These are phyloP conservation scores for Lasiodiplodia sp. DNA, from an alignment of 2,329 filamentous ascomycete genomes.

Conservation along the genomic window DNA sequence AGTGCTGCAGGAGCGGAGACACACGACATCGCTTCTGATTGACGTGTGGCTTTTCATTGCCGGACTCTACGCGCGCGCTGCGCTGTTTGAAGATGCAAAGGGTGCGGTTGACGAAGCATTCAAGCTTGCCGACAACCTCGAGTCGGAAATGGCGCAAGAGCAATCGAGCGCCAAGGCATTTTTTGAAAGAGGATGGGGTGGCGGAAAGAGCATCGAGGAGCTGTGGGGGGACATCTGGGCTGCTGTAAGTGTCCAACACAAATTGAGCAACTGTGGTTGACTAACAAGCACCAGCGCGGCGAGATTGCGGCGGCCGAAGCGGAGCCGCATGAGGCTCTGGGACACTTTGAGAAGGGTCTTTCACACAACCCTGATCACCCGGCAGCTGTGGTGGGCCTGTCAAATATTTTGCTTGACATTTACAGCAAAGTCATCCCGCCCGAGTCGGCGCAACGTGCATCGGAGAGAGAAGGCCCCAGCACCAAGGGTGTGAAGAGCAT, in stretches of 20 bases:
- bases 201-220: slow-evolving; percentile 81
- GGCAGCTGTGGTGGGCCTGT: slow-evolving; percentile 79
- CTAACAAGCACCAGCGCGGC: slow-evolving; percentile 64
- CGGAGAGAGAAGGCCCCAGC: neutral
- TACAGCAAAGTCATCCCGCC: slow-evolving; percentile 71
- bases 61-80: slow-evolving; percentile 83
- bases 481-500: neutral
- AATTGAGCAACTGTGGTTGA: neutral
- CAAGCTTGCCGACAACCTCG: slow-evolving; percentile 75
- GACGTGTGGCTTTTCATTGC: slow-evolving; percentile 92
- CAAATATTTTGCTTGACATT: slow-evolving; percentile 84
- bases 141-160: slow-evolving; percentile 70
- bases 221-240: slow-evolving; percentile 84
- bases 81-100: slow-evolving; percentile 79
- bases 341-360: slow-evolving; percentile 82
- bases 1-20: slow-evolving; percentile 59
- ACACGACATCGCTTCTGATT: slow-evolving; percentile 67
- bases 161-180: slow-evolving; percentile 69
- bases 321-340: slow-evolving; percentile 72
- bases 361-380: slow-evolving; percentile 82
- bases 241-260: slow-evolving; percentile 66
- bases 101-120: slow-evolving; percentile 83
- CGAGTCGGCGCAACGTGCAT: slow-evolving; percentile 55
- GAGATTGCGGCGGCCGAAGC: slow-evolving; percentile 69
- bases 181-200: slow-evolving; percentile 75